A percentile compares a stretch with the other conserved stretches of the same genome.
Conservation (phyloP, 148 eudicot genomes). For the Fagopyrum esculentum region DNA sequence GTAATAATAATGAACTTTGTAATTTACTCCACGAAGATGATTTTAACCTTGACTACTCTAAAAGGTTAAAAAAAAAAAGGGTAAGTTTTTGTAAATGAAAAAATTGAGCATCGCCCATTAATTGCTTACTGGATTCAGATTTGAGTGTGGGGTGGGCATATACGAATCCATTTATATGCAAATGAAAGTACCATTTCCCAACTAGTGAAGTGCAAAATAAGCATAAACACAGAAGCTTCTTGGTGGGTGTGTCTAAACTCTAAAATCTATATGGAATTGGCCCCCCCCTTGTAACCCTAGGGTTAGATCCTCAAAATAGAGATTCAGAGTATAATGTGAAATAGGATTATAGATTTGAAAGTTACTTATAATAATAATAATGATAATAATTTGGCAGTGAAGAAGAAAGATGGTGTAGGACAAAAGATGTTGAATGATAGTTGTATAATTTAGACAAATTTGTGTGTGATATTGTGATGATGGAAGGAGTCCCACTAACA, state of each 20-base stretch:
- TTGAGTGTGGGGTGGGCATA: neutral
- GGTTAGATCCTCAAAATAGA: too few species aligned
- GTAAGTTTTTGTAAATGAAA: too few species aligned
- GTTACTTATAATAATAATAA: too few species aligned
- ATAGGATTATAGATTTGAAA: too few species aligned
- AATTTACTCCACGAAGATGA: too few species aligned
- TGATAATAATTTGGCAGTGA: too few species aligned
- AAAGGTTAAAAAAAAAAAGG: too few species aligned
- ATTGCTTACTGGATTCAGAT: too few species aligned
- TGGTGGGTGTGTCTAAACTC: neutral
- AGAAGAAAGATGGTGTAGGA: neutral
- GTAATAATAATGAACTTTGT: too few species aligned
- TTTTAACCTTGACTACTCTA: too few species aligned
- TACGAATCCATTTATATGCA: neutral
- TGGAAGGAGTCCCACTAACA: constrained; percentile 1
- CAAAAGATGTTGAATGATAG: neutral
- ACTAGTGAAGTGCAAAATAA: neutral
- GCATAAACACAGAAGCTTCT: neutral
- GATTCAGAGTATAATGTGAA: too few species aligned
- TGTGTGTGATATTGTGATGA: neutral
- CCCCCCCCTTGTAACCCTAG: neutral
- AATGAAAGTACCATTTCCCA: neutral
- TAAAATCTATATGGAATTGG: neutral
- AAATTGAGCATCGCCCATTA: too few species aligned
- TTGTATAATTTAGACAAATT: neutral